Evolutionary conservation across 1,139 yeast species (phyloP).

Genomic region (Eremothecium cymbalariae): DNA sequence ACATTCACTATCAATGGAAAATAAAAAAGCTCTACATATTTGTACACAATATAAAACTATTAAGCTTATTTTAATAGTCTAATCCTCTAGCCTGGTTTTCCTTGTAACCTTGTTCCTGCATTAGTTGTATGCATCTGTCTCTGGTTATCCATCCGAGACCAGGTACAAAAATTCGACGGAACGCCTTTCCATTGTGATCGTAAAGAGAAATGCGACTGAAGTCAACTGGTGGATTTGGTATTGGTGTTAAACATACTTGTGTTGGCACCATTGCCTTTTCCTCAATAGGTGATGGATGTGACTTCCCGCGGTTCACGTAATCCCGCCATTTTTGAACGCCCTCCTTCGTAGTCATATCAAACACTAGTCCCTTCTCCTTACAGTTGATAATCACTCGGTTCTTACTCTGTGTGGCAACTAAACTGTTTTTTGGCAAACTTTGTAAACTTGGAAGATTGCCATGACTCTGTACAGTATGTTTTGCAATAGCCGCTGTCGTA

Average conservation of each 20-base stretch:
- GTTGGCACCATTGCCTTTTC: constrained; percentile 5
- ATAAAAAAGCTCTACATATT: constrained; percentile 2
- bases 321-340: constrained; percentile 15
- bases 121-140: constrained; percentile 10
- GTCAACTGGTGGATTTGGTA: constrained; percentile 5
- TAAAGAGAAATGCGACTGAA: constrained; percentile 11
- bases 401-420: background rate
- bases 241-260: constrained; percentile 5
- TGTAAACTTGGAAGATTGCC: background rate
- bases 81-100: constrained; percentile 5
- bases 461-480: no score
- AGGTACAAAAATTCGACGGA: constrained; percentile 14
- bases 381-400: constrained; percentile 5
- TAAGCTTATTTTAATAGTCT: constrained; percentile 2
- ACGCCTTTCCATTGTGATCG: constrained; percentile 16
- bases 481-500: background rate
- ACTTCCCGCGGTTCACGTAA: constrained; percentile 7
- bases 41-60: constrained; percentile 7
- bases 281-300: constrained; percentile 1
- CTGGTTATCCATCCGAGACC: constrained; percentile 18
- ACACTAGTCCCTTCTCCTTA: constrained; percentile 10
- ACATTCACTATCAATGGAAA: background rate
- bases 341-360: constrained; percentile 16
- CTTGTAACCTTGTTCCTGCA: constrained; percentile 8
- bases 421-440: background rate